Evolutionary conservation across 208 protist genomes (phyloP), one percentile per base, ranked within the genome.

Genomic region (Leishmania mexicana): DNA sequence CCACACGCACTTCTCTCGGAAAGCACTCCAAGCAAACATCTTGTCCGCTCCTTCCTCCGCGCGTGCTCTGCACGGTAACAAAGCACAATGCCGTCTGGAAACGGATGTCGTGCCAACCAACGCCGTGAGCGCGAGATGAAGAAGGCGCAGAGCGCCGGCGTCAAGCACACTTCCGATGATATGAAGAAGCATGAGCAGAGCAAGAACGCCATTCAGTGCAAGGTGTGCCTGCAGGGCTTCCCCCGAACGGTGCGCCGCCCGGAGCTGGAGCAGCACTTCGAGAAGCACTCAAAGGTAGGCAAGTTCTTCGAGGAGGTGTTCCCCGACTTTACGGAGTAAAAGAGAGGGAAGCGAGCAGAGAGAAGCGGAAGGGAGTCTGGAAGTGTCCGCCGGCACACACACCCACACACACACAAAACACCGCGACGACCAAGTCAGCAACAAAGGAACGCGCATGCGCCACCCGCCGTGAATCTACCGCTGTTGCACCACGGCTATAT

Each of bases 141-240:
- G 70, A 93, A 94, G 74, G 72, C 75, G 40, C 75, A 80, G 40
- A 79, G 84, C 7, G 75, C 54, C 11, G 93, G 88, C 75, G 72
- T 31, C 47, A 89, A 89, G 75, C 89, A 93, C 85, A 84, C 87
- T 47, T 45, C 84, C 53, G 90, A 94, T 54, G 93, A 96, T 54
- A 31, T 87, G 17, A 94, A 96, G 83, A 94, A 94, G 84, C 90
- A 94, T 68, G 89, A 96, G 82, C 79, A 93, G 78, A 89, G 84
- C 77, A 94, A 94, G 76, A 94, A 92, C 65, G 90, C 88, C 0
- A 83, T 96, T 49, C 93, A 96, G 88, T 96, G 93, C 79, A 89
- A 76, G 53, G 81, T 94, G 60, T 96, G 93, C 68, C 75, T 96
- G 51, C 90, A 94, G 67, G 93, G 93, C 47, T 96, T 96, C 76